Conservation (phyloP, 352 stramenopile genomes). For the Phytophthora gonapodyides region DNA sequence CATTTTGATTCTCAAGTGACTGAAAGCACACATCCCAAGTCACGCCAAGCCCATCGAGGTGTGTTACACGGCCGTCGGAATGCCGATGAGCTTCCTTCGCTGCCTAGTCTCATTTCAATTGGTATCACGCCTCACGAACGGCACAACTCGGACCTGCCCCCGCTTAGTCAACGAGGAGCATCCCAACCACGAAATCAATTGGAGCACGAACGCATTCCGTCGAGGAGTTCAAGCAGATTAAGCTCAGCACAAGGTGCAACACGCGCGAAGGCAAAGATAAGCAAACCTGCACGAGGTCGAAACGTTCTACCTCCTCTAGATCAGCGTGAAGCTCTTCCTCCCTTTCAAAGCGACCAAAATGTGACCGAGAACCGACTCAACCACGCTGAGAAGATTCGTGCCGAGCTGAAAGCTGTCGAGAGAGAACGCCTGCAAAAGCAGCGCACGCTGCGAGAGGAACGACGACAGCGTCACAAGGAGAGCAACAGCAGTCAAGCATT, state of each 20-base stretch:
- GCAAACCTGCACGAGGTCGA: neutral
- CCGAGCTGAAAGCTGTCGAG: slow-evolving; percentile 44
- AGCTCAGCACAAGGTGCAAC: neutral
- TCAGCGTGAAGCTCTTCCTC: slow-evolving; percentile 5
- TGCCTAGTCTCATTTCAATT: slow-evolving; percentile 12
- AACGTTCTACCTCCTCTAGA: slow-evolving; percentile 14
- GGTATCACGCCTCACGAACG: slow-evolving; percentile 12
- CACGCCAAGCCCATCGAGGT: neutral
- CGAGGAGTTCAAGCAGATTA: neutral
- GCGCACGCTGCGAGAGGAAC: slow-evolving; percentile 43
- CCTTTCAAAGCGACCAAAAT: slow-evolving; percentile 16
- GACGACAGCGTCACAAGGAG: slow-evolving; percentile 36
- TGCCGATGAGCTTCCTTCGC: neutral
- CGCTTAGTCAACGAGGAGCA: slow-evolving; percentile 5
- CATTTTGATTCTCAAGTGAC: neutral
- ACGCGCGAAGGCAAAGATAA: slow-evolving; percentile 8
- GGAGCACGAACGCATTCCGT: slow-evolving; percentile 15
- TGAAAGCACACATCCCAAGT: neutral
- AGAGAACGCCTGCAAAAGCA: slow-evolving; percentile 56
- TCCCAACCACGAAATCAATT: slow-evolving; percentile 16
- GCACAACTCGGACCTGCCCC: neutral
- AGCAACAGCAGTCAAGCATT: slow-evolving; percentile 15
- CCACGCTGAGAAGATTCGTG: slow-evolving; percentile 47
- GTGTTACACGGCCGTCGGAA: neutral
- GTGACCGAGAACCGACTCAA: slow-evolving; percentile 35